Percentiles rank a stretch among this genome's conserved stretches.
These are phyloP conservation scores for Phycomyces blakesleeanus DNA, from an alignment of 192 early-diverging fungal genomes.

Conservation along the genomic window DNA sequence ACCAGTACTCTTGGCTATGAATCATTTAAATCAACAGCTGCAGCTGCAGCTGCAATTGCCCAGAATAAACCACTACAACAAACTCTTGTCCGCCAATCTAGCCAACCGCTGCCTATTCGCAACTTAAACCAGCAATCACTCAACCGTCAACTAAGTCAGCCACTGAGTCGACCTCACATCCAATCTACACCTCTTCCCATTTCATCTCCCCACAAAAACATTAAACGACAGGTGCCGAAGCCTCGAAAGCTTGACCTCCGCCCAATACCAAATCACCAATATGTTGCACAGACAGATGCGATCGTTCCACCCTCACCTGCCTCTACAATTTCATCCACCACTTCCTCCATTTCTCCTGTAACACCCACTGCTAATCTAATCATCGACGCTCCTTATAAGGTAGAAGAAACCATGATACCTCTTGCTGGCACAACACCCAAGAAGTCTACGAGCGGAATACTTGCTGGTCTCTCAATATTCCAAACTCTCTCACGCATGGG, in stretches of 20 bases:
- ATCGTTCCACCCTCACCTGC: background rate
- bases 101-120: no score
- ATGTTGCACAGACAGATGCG: background rate
- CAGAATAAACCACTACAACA: background rate
- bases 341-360: background rate
- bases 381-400: background rate
- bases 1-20: background rate
- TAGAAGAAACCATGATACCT: background rate
- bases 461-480: background rate
- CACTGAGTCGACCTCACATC: no score
- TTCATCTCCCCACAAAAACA: background rate
- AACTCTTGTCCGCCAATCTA: background rate
- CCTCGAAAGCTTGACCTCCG: conserved; percentile 8
- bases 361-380: background rate
- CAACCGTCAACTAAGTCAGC: no score
- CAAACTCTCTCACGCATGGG: background rate
- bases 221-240: background rate
- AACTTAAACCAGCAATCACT: no score
- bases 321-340: conserved; percentile 1
- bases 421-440: background rate
- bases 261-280: conserved; percentile 1
- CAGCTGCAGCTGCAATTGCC: no score
- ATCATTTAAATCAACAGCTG: background rate
- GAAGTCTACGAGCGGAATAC: background rate
- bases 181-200: no score